A percentile compares a stretch with the other conserved stretches of the same genome.
Conservation (phyloP, 495 filamentous ascomycete genomes). For the Penicillium bialowiezense region DNA sequence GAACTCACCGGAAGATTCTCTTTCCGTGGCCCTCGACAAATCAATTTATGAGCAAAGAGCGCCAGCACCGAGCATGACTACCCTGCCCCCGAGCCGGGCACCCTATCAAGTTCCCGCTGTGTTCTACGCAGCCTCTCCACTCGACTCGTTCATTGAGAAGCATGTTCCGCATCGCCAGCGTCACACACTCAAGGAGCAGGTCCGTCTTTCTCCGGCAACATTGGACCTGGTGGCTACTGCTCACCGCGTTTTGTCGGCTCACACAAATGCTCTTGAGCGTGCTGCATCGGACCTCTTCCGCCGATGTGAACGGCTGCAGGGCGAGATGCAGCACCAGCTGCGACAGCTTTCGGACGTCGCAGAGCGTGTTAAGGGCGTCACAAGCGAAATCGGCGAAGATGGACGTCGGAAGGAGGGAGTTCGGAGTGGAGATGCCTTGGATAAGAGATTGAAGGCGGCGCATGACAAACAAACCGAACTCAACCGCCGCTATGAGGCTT, state of each 20-base stretch:
- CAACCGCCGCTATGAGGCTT: slow-evolving; percentile 57
- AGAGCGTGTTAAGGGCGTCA: slow-evolving; percentile 61
- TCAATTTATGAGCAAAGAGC: slow-evolving; percentile 25
- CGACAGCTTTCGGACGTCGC: slow-evolving; percentile 64
- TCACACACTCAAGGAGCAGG: slow-evolving; percentile 61
- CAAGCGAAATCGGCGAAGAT: slow-evolving; percentile 57
- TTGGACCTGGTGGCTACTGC: slow-evolving; percentile 72
- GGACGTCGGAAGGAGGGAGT: slow-evolving; percentile 37
- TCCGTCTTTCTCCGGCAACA: slow-evolving; percentile 72
- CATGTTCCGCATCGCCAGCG: slow-evolving; percentile 59
- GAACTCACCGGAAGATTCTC: slow-evolving; percentile 55
- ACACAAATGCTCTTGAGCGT: slow-evolving; percentile 67
- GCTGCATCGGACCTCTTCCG: slow-evolving; percentile 82
- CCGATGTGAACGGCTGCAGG: slow-evolving; percentile 67
- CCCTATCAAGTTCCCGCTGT: slow-evolving; percentile 67
- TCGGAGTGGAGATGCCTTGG: slow-evolving; percentile 51
- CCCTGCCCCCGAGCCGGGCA: slow-evolving; percentile 49
- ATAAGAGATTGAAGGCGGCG: slow-evolving; percentile 58
- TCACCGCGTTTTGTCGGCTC: slow-evolving; percentile 68
- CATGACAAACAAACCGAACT: slow-evolving; percentile 59
- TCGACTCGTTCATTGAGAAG: slow-evolving; percentile 61
- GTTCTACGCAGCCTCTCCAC: slow-evolving; percentile 56
- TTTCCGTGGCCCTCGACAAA: slow-evolving; percentile 30
- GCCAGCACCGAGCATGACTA: slow-evolving; percentile 19
- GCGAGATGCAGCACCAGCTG: slow-evolving; percentile 71